Evolutionary conservation across 768 basidiomycete genomes (phyloP), one percentile per base, ranked within the genome.

Genomic region (Nevesoporus exiguus): DNA sequence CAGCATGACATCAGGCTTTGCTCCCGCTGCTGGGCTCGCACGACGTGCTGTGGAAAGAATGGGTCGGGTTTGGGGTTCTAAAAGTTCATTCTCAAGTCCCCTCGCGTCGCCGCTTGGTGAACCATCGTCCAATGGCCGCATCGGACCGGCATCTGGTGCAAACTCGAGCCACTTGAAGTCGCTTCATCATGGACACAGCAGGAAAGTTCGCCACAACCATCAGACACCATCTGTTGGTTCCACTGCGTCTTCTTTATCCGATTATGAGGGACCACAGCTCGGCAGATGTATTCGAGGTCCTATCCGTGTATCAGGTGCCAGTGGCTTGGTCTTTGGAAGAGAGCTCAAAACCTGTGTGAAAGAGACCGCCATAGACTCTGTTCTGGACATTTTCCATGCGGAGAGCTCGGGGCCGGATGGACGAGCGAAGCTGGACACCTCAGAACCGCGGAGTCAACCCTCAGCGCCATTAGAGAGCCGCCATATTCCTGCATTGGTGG

Each of bases 1-100:
- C 57, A 89, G 87, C 61, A 83, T 90, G 74, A 81, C 85, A 3
- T 78, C 77, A 36, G 78, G 83, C 39, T 76, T 88, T 45, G 83
- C 83, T 3, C 86, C 87, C 25, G 85, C 84, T 21, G 86, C 86
- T 17, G 88, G 87, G 9, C 76, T 88, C 9, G 89, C 88, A 10
- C 85, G 84, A 63, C 80, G 85, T 52, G 88, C 90, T 3, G 87
- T 88, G 3, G 88, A 90, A 72, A 86, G 82, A 68, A 81, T 90
- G 75, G 84, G 84, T 36, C 79, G 82, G 37, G 84, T 80, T 21
- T 84, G 79, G 79, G 82, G 78, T 49, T 76, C 75, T 27, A 74
- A 69, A 59, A 34, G 57, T 29, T 64, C 72, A 7, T 57, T 71
- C 48, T 71, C 76, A 21, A 73, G 72, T 56, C 66, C 73, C 41